Evolutionary conservation across 2,329 filamentous ascomycete species (phyloP).

Genomic region (Aspergillus ochraceus): DNA sequence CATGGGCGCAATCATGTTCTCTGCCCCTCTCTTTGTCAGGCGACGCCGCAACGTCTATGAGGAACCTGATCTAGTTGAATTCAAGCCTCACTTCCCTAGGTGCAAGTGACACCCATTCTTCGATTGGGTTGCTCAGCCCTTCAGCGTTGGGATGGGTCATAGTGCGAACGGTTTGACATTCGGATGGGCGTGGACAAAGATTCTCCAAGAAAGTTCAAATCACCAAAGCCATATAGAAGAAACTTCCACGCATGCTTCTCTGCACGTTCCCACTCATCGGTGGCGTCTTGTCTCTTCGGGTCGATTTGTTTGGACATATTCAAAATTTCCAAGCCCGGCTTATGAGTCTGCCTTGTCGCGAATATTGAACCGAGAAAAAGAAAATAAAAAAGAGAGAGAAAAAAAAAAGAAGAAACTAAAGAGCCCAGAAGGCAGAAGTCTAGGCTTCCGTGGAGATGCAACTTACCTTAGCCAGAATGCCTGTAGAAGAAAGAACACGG

Average conservation of each 20-base stretch:
- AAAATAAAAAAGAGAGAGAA: neutral
- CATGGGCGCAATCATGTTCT: constrained; percentile 2
- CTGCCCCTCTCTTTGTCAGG: constrained; percentile 13
- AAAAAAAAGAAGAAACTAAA: no score
- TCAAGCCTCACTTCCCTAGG: constrained; percentile 13
- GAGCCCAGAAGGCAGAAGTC: neutral
- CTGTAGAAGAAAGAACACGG: neutral
- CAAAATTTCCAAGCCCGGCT: neutral
- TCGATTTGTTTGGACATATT: constrained; percentile 1
- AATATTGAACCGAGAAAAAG: neutral
- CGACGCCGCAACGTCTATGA: constrained; percentile 7
- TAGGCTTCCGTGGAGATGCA: neutral
- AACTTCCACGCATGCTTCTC: constrained; percentile 36
- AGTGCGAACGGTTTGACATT: neutral
- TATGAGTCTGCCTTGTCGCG: neutral
- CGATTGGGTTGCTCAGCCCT: constrained; percentile 10
- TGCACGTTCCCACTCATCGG: constrained; percentile 27
- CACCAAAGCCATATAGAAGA: constrained; percentile 20
- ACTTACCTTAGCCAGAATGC: constrained; percentile 1
- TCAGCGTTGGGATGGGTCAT: constrained; percentile 16
- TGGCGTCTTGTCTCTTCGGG: constrained; percentile 12
- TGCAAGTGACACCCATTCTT: constrained; percentile 20
- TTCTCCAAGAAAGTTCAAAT: constrained; percentile 1
- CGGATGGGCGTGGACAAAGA: constrained; percentile 11
- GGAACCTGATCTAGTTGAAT: constrained; percentile 1